phyloP scores from a whole-genome alignment of 805 yeast species.

The Candida koratica region DNA sequence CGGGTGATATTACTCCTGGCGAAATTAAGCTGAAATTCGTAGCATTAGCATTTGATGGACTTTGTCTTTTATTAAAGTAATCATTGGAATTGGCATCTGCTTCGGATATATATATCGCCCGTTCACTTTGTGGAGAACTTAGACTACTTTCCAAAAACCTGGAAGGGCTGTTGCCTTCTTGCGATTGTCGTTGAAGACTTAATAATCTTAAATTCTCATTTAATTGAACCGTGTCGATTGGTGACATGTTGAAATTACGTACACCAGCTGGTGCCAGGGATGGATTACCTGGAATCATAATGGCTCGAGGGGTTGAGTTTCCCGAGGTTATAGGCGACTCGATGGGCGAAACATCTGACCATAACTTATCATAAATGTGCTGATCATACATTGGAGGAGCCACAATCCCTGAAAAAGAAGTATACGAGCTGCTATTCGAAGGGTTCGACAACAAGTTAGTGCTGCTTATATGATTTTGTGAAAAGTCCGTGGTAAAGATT shows the following conservation, averaged over 20 bases:
- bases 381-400: constrained; percentile 86
- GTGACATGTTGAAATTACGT: constrained; percentile 25
- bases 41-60: constrained; percentile 5
- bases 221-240: constrained; percentile 39
- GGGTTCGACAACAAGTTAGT: constrained; percentile 16
- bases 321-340: constrained; percentile 47
- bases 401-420: constrained; percentile 42
- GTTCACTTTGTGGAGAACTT: constrained; percentile 19
- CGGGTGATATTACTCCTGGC: constrained; percentile 52
- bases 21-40: constrained; percentile 14
- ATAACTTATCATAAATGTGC: constrained; percentile 76
- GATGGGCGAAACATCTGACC: constrained; percentile 58
- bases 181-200: constrained; percentile 46
- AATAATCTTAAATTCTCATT: constrained; percentile 51
- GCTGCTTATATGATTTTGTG: constrained; percentile 21
- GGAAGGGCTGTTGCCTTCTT: constrained; percentile 18
- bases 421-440: constrained; percentile 27
- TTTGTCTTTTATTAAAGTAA: constrained; percentile 27
- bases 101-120: constrained; percentile 35
- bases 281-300: neutral
- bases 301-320: constrained; percentile 30
- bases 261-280: constrained; percentile 4
- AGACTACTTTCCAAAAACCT: neutral
- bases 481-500: constrained; percentile 24
- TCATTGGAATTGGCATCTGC: constrained; percentile 27